Conservation (phyloP, 768 basidiomycete species). For the Agaricus bisporus region DNA sequence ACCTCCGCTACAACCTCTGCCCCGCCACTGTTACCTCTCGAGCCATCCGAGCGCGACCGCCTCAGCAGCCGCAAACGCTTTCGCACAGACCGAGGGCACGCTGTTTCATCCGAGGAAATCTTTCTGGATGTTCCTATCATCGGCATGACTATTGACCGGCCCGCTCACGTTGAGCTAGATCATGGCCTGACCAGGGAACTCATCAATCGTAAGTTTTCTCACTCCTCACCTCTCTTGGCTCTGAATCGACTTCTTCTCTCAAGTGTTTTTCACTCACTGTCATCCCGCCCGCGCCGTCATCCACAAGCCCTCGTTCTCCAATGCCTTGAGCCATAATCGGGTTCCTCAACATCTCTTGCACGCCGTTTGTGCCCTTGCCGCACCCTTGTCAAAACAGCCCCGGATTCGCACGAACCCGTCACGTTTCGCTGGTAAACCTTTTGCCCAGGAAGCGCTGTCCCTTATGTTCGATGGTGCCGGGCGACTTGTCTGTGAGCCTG, state of each 20-base stretch:
- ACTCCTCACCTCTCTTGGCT: slow-evolving; percentile 9
- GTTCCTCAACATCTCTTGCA: slow-evolving; percentile 68
- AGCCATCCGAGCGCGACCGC: slow-evolving; percentile 35
- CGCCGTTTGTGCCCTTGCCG: slow-evolving; percentile 73
- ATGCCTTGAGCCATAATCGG: slow-evolving; percentile 56
- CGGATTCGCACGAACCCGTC: slow-evolving; percentile 48
- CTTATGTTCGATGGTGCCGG: slow-evolving; percentile 71
- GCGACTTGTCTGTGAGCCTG: slow-evolving; percentile 54
- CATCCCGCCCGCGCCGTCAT: slow-evolving; percentile 73
- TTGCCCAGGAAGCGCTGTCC: slow-evolving; percentile 56
- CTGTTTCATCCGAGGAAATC: slow-evolving; percentile 31
- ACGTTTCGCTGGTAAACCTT: slow-evolving; percentile 49
- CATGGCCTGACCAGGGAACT: slow-evolving; percentile 64
- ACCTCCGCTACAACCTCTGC: slow-evolving; percentile 12
- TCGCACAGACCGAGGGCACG: slow-evolving; percentile 35
- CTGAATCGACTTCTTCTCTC: slow-evolving; percentile 12
- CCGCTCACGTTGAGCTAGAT: slow-evolving; percentile 44
- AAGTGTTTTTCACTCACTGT: slow-evolving; percentile 80
- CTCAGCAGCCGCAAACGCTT: slow-evolving; percentile 43
- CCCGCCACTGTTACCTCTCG: slow-evolving; percentile 14
- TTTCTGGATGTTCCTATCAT: slow-evolving; percentile 34
- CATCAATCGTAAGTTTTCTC: slow-evolving; percentile 53
- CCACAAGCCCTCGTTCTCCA: slow-evolving; percentile 73
- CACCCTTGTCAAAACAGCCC: slow-evolving; percentile 67
- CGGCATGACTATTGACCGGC: slow-evolving; percentile 32